A percentile compares a stretch with the other conserved stretches of the same genome.
Evolutionary conservation across 2,329 filamentous ascomycete species (phyloP).

Genomic region (Penicillium crustosum): DNA sequence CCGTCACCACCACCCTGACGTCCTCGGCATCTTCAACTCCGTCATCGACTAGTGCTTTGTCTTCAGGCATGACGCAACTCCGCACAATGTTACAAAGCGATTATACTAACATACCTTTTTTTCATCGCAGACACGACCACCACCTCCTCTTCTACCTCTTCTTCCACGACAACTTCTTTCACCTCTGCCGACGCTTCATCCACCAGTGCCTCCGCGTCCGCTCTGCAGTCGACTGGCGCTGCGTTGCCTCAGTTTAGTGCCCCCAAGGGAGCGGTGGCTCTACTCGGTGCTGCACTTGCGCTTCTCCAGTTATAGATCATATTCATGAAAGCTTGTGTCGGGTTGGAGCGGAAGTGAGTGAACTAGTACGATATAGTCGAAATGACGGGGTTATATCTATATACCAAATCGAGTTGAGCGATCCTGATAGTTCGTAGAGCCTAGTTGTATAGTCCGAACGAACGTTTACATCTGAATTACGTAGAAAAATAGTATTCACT

Average conservation of each 20-base stretch:
- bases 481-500: too few species aligned
- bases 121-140: not conserved
- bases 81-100: not conserved
- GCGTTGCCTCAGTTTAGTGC: not conserved
- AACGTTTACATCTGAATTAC: too few species aligned
- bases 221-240: not conserved
- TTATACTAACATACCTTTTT: not conserved
- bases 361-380: not conserved
- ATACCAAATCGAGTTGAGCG: not conserved
- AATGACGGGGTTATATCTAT: not conserved
- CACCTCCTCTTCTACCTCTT: not conserved
- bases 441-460: too few species aligned
- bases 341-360: not conserved
- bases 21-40: not conserved
- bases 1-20: not conserved
- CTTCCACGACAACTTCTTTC: not conserved
- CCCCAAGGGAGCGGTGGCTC: constrained; percentile 1
- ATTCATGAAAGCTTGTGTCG: not conserved
- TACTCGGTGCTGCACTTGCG: constrained; percentile 7
- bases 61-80: constrained; percentile 13
- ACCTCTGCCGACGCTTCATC: not conserved
- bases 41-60: constrained; percentile 8
- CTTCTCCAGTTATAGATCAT: not conserved
- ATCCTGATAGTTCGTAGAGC: not conserved
- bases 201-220: not conserved